Percentiles rank a stretch among this genome's conserved stretches.
These are phyloP conservation scores for Penicillium angulare DNA, from an alignment of 495 filamentous ascomycete genomes.

Conservation along the genomic window DNA sequence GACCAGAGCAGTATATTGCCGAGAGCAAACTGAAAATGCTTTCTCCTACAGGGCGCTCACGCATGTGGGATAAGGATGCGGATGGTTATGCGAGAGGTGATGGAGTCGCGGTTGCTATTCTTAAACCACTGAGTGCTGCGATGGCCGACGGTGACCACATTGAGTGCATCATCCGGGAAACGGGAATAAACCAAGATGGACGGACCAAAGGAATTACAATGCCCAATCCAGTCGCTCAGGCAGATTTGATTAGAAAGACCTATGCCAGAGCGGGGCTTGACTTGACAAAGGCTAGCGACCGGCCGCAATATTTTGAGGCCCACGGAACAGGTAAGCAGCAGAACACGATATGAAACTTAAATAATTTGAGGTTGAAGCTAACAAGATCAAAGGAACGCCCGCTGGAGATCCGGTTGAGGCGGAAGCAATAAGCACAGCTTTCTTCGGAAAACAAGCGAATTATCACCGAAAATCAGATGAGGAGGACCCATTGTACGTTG, in stretches of 20 bases:
- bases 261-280: conserved; percentile 41
- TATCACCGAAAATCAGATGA: conserved; percentile 31
- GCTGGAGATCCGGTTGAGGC: conserved; percentile 45
- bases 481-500: conserved; percentile 42
- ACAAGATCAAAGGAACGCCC: conserved; percentile 28
- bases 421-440: conserved; percentile 27
- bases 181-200: conserved; percentile 43
- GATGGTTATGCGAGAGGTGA: conserved; percentile 52
- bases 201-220: conserved; percentile 39
- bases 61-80: conserved; percentile 46
- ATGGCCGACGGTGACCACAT: conserved; percentile 40
- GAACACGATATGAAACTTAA: not conserved
- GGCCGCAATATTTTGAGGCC: conserved; percentile 41
- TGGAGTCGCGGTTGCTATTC: conserved; percentile 38
- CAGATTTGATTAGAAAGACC: conserved; percentile 32
- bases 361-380: not conserved
- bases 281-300: conserved; percentile 18
- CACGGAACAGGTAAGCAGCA: conserved; percentile 32
- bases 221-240: conserved; percentile 36
- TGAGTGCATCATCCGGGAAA: conserved; percentile 39
- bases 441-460: conserved; percentile 29
- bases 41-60: conserved; percentile 29
- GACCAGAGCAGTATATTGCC: conserved; percentile 26
- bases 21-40: conserved; percentile 41
- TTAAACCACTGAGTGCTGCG: conserved; percentile 39